These are phyloP conservation scores for Limonomyces culmigenus DNA, from an alignment of 1,284 basidiomycete genomes.

Conservation along the genomic window DNA sequence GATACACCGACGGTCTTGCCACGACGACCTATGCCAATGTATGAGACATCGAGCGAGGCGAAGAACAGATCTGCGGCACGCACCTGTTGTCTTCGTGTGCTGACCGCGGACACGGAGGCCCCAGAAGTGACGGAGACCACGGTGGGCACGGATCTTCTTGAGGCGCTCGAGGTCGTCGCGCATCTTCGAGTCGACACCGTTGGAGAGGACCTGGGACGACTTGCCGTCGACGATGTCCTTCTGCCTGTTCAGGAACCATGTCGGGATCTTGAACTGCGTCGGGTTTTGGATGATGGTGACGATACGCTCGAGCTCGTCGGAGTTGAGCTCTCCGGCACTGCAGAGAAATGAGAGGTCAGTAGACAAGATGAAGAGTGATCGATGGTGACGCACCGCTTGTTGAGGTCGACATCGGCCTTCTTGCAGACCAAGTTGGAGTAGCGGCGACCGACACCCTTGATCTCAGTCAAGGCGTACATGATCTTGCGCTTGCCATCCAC, in stretches of 20 bases:
- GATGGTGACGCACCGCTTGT: constrained; percentile 68
- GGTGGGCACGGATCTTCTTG: constrained; percentile 99
- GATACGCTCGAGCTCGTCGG: constrained; percentile 94
- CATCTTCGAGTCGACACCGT: constrained; percentile 95
- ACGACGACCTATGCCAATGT: constrained; percentile 44
- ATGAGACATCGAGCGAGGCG: background rate
- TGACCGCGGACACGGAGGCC: constrained; percentile 91
- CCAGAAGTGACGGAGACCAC: constrained; percentile 97
- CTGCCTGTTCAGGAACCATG: constrained; percentile 99
- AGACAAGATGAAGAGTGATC: background rate
- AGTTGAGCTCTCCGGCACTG: constrained; percentile 89
- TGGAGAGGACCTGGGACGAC: constrained; percentile 91
- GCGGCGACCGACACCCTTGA: constrained; percentile 98
- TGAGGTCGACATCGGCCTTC: constrained; percentile 98
- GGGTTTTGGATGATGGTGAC: constrained; percentile 99
- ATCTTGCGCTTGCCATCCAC: constrained; percentile 99
- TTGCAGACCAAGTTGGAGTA: constrained; percentile 99
- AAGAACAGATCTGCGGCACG: constrained; percentile 11
- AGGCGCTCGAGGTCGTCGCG: constrained; percentile 97
- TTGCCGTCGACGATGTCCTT: constrained; percentile 97
- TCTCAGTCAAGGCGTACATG: constrained; percentile 96
- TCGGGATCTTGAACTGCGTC: constrained; percentile 98
- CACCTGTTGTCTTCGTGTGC: constrained; percentile 98
- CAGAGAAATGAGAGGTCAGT: background rate
- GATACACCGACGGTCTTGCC: constrained; percentile 89